These are phyloP conservation scores for Fusarium phyllophilum DNA, from an alignment of 2,329 filamentous ascomycete genomes.

Conservation along the genomic window DNA sequence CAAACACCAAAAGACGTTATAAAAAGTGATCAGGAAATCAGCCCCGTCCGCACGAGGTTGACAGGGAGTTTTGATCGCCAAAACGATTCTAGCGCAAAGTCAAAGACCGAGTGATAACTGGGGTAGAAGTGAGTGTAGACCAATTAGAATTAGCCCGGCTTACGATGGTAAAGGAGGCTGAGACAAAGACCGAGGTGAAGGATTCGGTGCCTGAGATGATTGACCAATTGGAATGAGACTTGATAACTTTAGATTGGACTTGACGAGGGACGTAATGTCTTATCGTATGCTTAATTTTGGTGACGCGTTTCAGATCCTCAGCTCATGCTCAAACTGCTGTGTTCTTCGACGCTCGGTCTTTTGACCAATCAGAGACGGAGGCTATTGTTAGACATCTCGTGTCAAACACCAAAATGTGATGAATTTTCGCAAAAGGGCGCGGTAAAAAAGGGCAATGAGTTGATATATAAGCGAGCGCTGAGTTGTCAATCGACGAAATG, in stretches of 20 bases:
- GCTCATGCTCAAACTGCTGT: neutral
- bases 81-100: neutral
- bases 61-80: neutral
- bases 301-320: neutral
- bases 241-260: no score
- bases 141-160: neutral
- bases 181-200: conserved; percentile 10
- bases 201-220: neutral
- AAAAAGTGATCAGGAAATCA: neutral
- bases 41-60: neutral
- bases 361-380: neutral
- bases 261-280: neutral
- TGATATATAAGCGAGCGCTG: neutral
- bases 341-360: neutral
- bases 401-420: neutral
- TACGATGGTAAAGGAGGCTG: neutral
- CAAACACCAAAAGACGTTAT: conserved; percentile 21
- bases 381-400: neutral
- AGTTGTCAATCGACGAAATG: fast-evolving
- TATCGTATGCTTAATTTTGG: neutral
- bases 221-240: neutral
- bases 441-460: fast-evolving
- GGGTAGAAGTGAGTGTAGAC: fast-evolving
- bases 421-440: neutral
- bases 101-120: conserved; percentile 12